These are phyloP conservation scores for Physcia stellaris DNA, from an alignment of 495 filamentous ascomycete genomes.

Conservation along the genomic window DNA sequence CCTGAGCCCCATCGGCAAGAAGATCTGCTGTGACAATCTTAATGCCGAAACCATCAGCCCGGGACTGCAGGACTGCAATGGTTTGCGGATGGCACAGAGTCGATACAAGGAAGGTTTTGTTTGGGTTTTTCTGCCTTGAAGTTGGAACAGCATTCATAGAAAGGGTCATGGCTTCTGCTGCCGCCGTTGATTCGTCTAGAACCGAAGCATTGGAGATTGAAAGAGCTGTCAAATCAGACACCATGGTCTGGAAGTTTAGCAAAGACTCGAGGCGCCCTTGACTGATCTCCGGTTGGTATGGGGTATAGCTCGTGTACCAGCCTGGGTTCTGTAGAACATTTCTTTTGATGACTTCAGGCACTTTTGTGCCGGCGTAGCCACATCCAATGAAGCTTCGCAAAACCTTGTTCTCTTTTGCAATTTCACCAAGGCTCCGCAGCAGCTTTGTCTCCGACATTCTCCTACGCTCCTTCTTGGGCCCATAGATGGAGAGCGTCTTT, in stretches of 20 bases:
- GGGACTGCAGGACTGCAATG: slow-evolving; percentile 67
- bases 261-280: slow-evolving; percentile 88
- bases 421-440: slow-evolving; percentile 45
- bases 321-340: slow-evolving; percentile 90
- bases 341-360: slow-evolving; percentile 85
- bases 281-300: slow-evolving; percentile 97
- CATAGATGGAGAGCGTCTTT: slow-evolving; percentile 38
- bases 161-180: slow-evolving; percentile 95
- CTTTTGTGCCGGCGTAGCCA: slow-evolving; percentile 77
- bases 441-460: slow-evolving; percentile 58
- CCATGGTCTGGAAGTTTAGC: slow-evolving; percentile 93
- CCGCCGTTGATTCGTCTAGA: slow-evolving; percentile 87
- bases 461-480: slow-evolving; percentile 32
- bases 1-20: slow-evolving; percentile 42
- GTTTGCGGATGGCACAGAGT: slow-evolving; percentile 81
- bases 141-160: slow-evolving; percentile 65
- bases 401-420: slow-evolving; percentile 50
- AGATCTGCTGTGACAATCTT: slow-evolving; percentile 62
- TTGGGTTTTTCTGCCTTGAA: slow-evolving; percentile 56
- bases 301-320: slow-evolving; percentile 98
- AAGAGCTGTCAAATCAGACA: slow-evolving; percentile 78
- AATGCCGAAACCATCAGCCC: slow-evolving; percentile 90
- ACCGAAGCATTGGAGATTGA: slow-evolving; percentile 90
- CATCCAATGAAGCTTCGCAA: slow-evolving; percentile 64
- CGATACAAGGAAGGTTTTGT: slow-evolving; percentile 76